Evolutionary conservation across 2,329 filamentous ascomycete species (phyloP).

Genomic region (Pseudocercospora fijiensis): DNA sequence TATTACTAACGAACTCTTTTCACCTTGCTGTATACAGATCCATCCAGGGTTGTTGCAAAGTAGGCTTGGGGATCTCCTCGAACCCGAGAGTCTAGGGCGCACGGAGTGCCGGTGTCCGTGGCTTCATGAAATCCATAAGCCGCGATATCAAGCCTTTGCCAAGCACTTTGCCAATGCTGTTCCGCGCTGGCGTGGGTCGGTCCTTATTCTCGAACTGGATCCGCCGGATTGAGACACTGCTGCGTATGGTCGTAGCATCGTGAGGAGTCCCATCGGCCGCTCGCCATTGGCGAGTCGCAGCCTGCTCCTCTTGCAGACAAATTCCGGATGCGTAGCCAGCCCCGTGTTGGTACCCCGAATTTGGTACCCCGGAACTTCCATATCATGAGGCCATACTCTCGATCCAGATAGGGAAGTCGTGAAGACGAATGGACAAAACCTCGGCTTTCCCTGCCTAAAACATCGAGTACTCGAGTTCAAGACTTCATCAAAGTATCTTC

Average conservation of each 20-base stretch:
- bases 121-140: not conserved
- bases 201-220: not conserved
- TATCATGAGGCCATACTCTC: not conserved
- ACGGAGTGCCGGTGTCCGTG: not conserved
- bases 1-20: constrained; percentile 1
- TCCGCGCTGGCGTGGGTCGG: not conserved
- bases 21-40: not conserved
- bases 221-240: not conserved
- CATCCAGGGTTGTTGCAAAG: not conserved
- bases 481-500: too few relatives aligned
- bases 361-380: not conserved
- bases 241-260: not conserved
- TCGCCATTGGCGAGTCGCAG: not conserved
- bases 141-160: not conserved
- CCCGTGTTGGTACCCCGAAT: not conserved
- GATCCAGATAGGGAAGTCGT: not conserved
- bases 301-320: not conserved
- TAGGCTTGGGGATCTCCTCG: not conserved
- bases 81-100: not conserved
- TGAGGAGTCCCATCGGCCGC: not conserved
- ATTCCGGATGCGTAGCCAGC: not conserved
- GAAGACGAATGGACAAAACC: not conserved
- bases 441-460: not conserved
- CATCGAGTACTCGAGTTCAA: not conserved
- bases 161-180: not conserved